A percentile compares a stretch with the other conserved stretches of the same genome.
phyloP scores from a whole-genome alignment of 2,329 filamentous ascomycete genomes.

The Geoglossum cookeanum region DNA sequence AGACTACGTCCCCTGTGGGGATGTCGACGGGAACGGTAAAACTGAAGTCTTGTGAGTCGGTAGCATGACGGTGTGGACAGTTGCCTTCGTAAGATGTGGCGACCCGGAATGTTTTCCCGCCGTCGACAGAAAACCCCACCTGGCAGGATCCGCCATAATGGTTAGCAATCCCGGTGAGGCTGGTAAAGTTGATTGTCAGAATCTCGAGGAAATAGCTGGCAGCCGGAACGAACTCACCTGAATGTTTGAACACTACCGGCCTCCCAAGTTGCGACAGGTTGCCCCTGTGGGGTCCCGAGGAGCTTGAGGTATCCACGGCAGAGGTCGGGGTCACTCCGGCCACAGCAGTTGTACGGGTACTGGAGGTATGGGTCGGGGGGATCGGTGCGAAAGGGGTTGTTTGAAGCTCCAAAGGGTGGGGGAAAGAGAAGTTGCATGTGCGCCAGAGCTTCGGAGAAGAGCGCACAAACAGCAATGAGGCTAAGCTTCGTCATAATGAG shows the following conservation, averaged over 20 bases:
- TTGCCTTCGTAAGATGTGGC: slow-evolving; percentile 27
- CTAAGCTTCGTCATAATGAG: background rate
- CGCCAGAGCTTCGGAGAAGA: slow-evolving; percentile 9
- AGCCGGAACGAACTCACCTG: slow-evolving; percentile 7
- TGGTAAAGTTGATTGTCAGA: background rate
- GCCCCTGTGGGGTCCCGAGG: slow-evolving; percentile 24
- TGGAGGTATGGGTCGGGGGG: slow-evolving; percentile 20
- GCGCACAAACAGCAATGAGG: background rate
- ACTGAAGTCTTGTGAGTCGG: slow-evolving; percentile 24
- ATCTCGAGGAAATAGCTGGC: background rate
- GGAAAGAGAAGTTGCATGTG: slow-evolving; percentile 27
- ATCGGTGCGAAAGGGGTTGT: slow-evolving; percentile 24
- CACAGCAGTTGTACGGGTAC: slow-evolving; percentile 28
- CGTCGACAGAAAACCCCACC: slow-evolving; percentile 25
- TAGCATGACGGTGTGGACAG: slow-evolving; percentile 24
- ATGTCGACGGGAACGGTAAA: slow-evolving; percentile 26
- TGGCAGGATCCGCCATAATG: slow-evolving; percentile 30
- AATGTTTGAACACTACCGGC: slow-evolving; percentile 25
- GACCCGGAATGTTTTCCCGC: slow-evolving; percentile 25
- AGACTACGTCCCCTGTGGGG: slow-evolving; percentile 22
- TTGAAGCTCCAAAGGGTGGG: slow-evolving; percentile 23
- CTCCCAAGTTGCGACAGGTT: slow-evolving; percentile 24
- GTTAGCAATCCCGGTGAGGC: slow-evolving; percentile 17
- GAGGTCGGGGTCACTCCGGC: slow-evolving; percentile 17
- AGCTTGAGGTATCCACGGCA: slow-evolving; percentile 26